Conservation (phyloP, 257 asterid genomes). For the Nyctanthes arbortristis region DNA sequence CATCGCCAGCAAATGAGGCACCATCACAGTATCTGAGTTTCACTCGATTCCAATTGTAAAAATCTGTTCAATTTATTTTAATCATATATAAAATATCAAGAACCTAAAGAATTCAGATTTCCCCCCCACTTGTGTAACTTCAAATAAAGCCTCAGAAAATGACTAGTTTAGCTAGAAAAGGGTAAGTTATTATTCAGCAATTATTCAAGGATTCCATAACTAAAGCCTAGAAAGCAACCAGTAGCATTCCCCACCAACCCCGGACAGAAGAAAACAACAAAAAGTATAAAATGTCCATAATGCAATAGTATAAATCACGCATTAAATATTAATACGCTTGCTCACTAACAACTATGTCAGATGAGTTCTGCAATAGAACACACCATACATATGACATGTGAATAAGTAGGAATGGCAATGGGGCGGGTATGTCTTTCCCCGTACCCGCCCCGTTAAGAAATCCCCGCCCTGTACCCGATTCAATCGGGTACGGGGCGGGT, state of each 20-base stretch:
- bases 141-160: too few relatives aligned
- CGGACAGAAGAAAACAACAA: neutral
- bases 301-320: neutral
- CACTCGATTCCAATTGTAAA: slow-evolving; percentile 95
- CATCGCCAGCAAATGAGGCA: slow-evolving; percentile 92
- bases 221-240: neutral
- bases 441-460: too few relatives aligned
- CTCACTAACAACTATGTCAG: neutral
- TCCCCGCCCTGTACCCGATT: too few relatives aligned
- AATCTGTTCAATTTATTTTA: slow-evolving; percentile 53
- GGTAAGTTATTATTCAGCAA: too few relatives aligned
- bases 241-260: neutral
- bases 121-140: too few relatives aligned
- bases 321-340: neutral
- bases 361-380: too few relatives aligned
- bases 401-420: too few relatives aligned
- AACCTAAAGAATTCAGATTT: neutral
- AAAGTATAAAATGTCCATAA: neutral
- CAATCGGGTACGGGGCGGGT: too few relatives aligned
- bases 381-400: too few relatives aligned
- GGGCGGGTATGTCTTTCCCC: too few relatives aligned
- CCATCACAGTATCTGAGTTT: slow-evolving; percentile 96
- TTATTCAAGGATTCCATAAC: neutral
- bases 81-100: slow-evolving; percentile 13
- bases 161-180: too few relatives aligned